Conservation (phyloP, 192 early-diverging fungal genomes). For the Spinellus fusiger region DNA sequence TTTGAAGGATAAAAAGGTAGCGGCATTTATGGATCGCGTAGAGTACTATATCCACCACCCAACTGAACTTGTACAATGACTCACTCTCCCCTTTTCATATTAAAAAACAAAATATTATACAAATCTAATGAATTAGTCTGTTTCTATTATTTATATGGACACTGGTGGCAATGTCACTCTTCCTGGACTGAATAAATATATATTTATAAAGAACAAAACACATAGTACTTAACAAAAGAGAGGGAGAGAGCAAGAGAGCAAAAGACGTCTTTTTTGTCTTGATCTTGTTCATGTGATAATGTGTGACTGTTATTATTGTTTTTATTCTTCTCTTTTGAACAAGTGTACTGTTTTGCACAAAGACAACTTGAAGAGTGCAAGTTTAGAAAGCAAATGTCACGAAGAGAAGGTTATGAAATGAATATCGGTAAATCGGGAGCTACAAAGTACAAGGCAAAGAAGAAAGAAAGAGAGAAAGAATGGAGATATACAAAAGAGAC, state of each 20-base stretch:
- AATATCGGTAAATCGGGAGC: neutral
- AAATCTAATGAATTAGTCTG: neutral
- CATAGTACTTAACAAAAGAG: no score
- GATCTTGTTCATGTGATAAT: no score
- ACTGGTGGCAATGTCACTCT: no score
- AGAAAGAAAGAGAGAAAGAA: neutral
- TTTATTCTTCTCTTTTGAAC: neutral
- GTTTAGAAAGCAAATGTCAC: neutral
- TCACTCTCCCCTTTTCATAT: neutral
- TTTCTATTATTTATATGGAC: neutral
- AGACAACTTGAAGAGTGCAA: neutral
- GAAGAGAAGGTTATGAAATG: neutral
- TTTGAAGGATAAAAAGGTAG: constrained; percentile 36
- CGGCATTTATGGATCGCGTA: constrained; percentile 40
- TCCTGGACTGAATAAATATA: no score
- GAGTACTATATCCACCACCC: constrained; percentile 49
- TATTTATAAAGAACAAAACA: no score
- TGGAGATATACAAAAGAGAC: neutral
- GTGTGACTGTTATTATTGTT: no score
- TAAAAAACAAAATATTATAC: constrained; percentile 1
- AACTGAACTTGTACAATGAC: constrained; percentile 37
- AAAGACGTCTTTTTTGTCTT: no score
- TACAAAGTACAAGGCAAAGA: neutral
- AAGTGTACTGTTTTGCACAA: neutral
- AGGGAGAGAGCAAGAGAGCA: no score